phyloP scores from a whole-genome alignment of 345 rosid species.

The Eucalyptus melliodora region DNA sequence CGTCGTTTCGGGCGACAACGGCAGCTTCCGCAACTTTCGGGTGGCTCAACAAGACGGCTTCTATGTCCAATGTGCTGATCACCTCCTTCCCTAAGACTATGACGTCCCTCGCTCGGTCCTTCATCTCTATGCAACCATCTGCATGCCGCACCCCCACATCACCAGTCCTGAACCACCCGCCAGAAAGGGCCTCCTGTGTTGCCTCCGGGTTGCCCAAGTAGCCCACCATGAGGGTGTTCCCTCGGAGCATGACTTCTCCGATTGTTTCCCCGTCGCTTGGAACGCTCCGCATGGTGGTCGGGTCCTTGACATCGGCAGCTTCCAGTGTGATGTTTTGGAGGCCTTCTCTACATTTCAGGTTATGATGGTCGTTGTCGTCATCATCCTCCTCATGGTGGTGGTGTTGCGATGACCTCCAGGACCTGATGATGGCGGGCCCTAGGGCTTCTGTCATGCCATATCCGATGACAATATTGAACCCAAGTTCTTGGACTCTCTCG shows the following conservation, averaged over 20 bases:
- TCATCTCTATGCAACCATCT: slow-evolving; percentile 38
- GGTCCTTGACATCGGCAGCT: slow-evolving; percentile 43
- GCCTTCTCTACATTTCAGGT: slow-evolving; percentile 3
- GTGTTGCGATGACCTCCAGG: slow-evolving; percentile 7
- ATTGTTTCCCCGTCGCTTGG: slow-evolving; percentile 34
- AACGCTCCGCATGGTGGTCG: slow-evolving; percentile 28
- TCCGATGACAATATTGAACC: slow-evolving; percentile 24
- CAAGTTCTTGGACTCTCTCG: slow-evolving; percentile 19
- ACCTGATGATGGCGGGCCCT: slow-evolving; percentile 24
- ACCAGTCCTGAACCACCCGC: slow-evolving; percentile 55
- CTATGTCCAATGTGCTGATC: slow-evolving; percentile 37
- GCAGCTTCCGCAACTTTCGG: slow-evolving; percentile 30
- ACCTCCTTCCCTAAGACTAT: neutral
- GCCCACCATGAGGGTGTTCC: slow-evolving; percentile 45
- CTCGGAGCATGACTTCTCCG: slow-evolving; percentile 50
- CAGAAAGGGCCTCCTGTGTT: slow-evolving; percentile 29
- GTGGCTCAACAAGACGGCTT: slow-evolving; percentile 18
- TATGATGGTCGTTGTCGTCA: neutral
- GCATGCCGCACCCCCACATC: slow-evolving; percentile 40
- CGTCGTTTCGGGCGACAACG: slow-evolving; percentile 1
- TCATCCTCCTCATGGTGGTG: neutral
- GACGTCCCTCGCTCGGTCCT: slow-evolving; percentile 41
- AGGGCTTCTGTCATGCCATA: slow-evolving; percentile 59
- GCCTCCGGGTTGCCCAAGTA: slow-evolving; percentile 33
- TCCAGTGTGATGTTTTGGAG: slow-evolving; percentile 14